phyloP scores from a whole-genome alignment of 345 rosid genomes.

The Salix viminalis region DNA sequence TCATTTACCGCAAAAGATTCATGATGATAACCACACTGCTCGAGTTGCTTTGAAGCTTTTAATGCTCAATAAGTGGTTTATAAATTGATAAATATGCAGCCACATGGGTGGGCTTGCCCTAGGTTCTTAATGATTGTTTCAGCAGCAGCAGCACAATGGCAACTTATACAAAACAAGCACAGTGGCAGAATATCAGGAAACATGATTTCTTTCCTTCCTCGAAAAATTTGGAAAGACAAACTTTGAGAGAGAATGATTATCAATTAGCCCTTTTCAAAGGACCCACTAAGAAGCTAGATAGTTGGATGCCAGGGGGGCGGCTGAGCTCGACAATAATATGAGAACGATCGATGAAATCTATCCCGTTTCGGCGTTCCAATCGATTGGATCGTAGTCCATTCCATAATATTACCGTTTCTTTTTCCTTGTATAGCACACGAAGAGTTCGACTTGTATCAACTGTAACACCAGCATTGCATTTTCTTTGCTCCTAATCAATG shows the following conservation, averaged over 20 bases:
- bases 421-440: not conserved
- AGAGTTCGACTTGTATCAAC: not conserved
- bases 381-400: not conserved
- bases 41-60: slow-evolving; percentile 4
- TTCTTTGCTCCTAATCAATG: not conserved
- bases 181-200: not conserved
- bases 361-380: not conserved
- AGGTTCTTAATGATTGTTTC: slow-evolving; percentile 9
- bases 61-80: slow-evolving; percentile 1
- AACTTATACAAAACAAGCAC: slow-evolving; percentile 9
- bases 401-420: not conserved
- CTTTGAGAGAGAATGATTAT: not conserved
- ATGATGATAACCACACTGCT: not conserved
- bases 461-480: not conserved
- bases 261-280: not conserved
- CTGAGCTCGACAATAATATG: not conserved
- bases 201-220: not conserved
- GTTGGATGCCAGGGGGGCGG: not conserved
- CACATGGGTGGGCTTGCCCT: slow-evolving; percentile 10
- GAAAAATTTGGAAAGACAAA: not conserved
- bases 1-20: slow-evolving; percentile 14
- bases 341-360: not conserved
- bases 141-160: slow-evolving; percentile 9
- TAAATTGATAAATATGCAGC: slow-evolving; percentile 7
- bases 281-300: not conserved